phyloP scores from a whole-genome alignment of 2,329 filamentous ascomycete species.

The Clonostachys rosea region DNA sequence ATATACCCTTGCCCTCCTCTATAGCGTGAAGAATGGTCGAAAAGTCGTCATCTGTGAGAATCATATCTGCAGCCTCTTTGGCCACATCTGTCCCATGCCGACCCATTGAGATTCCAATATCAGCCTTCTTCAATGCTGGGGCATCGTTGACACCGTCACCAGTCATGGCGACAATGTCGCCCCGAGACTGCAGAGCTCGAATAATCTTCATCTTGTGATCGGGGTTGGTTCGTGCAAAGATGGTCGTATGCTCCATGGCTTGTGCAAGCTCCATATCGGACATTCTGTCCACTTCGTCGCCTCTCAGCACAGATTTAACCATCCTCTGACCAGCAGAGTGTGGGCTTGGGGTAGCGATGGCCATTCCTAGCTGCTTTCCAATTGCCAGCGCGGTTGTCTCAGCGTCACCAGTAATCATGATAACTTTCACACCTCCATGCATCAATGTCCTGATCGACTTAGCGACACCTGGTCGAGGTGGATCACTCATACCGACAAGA shows the following conservation, averaged over 20 bases:
- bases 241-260: conserved; percentile 82
- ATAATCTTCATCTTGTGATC: conserved; percentile 99
- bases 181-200: conserved; percentile 80
- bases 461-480: conserved; percentile 84
- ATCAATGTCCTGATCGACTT: conserved; percentile 85
- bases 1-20: conserved; percentile 98
- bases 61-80: conserved; percentile 95
- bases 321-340: conserved; percentile 51
- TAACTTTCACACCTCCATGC: conserved; percentile 91
- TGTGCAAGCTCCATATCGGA: conserved; percentile 77
- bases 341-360: conserved; percentile 54
- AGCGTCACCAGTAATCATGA: conserved; percentile 98
- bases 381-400: conserved; percentile 94
- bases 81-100: conserved; percentile 92
- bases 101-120: conserved; percentile 98
- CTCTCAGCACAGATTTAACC: conserved; percentile 71
- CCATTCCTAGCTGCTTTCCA: conserved; percentile 92
- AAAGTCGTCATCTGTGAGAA: conserved; percentile 84
- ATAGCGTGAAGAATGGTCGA: conserved; percentile 91
- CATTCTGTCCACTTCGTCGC: conserved; percentile 93
- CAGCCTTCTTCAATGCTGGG: conserved; percentile 91
- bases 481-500: conserved; percentile 95
- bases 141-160: conserved; percentile 98
- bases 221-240: conserved; percentile 93
- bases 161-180: conserved; percentile 98